Conservation (phyloP, 2,329 filamentous ascomycete genomes). For the Leptographium wingfieldii region DNA sequence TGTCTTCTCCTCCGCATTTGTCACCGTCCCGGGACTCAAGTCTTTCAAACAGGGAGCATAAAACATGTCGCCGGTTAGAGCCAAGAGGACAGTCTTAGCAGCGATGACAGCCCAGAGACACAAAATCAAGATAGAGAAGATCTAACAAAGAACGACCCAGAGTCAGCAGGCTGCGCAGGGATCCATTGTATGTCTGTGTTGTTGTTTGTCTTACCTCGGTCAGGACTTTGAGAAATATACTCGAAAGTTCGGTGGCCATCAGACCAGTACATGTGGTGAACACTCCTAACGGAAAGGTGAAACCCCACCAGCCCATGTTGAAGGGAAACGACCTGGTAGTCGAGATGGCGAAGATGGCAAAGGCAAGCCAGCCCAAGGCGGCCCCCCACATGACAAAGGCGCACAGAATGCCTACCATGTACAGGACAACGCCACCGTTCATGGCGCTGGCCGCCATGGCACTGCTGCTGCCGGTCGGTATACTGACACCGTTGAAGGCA, state of each 20-base stretch:
- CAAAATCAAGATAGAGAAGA: slow-evolving; percentile 28
- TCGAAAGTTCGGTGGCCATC: slow-evolving; percentile 28
- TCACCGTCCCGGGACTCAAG: slow-evolving; percentile 9
- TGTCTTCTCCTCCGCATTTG: slow-evolving; percentile 7
- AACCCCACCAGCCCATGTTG: slow-evolving; percentile 27
- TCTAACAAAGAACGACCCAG: slow-evolving; percentile 13
- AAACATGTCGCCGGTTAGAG: slow-evolving; percentile 29
- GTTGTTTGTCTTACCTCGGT: slow-evolving; percentile 12
- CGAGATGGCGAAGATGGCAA: slow-evolving; percentile 19
- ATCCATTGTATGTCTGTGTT: not conserved
- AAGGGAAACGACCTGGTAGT: slow-evolving; percentile 24
- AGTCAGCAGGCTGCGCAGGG: not conserved
- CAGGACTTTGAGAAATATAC: slow-evolving; percentile 28
- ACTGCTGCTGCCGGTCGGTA: slow-evolving; percentile 13
- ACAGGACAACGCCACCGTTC: slow-evolving; percentile 38
- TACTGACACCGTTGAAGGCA: slow-evolving; percentile 23
- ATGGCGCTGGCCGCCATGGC: slow-evolving; percentile 25
- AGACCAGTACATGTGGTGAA: slow-evolving; percentile 27
- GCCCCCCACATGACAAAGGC: slow-evolving; percentile 23
- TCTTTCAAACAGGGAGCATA: slow-evolving; percentile 29
- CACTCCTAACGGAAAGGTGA: slow-evolving; percentile 25
- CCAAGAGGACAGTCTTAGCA: slow-evolving; percentile 24
- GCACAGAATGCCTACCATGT: slow-evolving; percentile 33
- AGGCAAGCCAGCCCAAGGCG: slow-evolving; percentile 21
- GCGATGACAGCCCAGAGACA: slow-evolving; percentile 30